These are phyloP conservation scores for Sporisorium iseilematis-ciliati DNA, from an alignment of 1,284 basidiomycete species.

Conservation along the genomic window DNA sequence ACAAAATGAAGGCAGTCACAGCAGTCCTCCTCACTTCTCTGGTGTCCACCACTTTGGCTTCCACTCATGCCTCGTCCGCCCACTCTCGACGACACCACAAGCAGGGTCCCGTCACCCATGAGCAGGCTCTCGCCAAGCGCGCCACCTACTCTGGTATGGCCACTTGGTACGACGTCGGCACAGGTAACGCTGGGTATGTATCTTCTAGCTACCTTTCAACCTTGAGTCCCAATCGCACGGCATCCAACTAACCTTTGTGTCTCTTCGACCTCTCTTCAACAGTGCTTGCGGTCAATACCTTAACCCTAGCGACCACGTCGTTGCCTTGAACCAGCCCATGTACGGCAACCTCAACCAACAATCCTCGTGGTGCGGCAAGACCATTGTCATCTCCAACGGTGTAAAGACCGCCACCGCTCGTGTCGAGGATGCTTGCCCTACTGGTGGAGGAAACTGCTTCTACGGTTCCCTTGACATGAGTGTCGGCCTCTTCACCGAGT, in stretches of 20 bases:
- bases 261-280: slow-evolving; percentile 2
- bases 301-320: slow-evolving; percentile 51
- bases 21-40: slow-evolving; percentile 34
- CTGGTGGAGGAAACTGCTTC: slow-evolving; percentile 56
- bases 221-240: not conserved
- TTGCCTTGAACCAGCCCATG: slow-evolving; percentile 64
- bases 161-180: slow-evolving; percentile 64
- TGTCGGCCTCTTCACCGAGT: slow-evolving; percentile 59
- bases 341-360: slow-evolving; percentile 51
- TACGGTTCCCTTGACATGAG: slow-evolving; percentile 65
- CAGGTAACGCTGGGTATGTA: slow-evolving; percentile 58
- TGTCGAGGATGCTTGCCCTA: slow-evolving; percentile 63
- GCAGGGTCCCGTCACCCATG: slow-evolving; percentile 24
- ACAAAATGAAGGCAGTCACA: slow-evolving; percentile 39
- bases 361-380: slow-evolving; percentile 59
- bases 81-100: slow-evolving; percentile 40
- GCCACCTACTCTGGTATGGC: slow-evolving; percentile 54
- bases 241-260: not conserved
- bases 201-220: not conserved
- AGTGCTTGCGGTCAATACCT: slow-evolving; percentile 60
- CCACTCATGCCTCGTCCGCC: slow-evolving; percentile 23
- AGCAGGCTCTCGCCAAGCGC: slow-evolving; percentile 44
- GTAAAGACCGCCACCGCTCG: slow-evolving; percentile 51
- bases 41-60: slow-evolving; percentile 35
- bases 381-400: slow-evolving; percentile 60